These are phyloP conservation scores for Rhizopus stolonifer DNA, from an alignment of 371 early-diverging fungal species.

Conservation along the genomic window DNA sequence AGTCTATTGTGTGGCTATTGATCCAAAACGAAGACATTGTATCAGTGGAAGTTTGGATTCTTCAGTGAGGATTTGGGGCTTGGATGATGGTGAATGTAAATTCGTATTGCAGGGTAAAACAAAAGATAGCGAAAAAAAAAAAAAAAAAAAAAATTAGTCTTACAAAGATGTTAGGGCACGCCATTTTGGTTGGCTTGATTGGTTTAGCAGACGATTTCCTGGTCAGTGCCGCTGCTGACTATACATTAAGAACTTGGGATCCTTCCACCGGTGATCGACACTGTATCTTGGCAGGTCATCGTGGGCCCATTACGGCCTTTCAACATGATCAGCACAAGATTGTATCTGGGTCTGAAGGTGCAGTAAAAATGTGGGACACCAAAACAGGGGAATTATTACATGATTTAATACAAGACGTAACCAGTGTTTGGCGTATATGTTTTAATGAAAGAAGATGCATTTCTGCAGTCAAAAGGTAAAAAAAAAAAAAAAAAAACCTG, in stretches of 20 bases:
- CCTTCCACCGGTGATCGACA: constrained; percentile 69
- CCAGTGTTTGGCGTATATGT: constrained; percentile 88
- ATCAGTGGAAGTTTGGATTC: constrained; percentile 97
- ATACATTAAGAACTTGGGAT: constrained; percentile 93
- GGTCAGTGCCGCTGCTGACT: constrained; percentile 95
- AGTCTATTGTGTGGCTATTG: constrained; percentile 91
- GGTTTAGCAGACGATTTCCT: constrained; percentile 80
- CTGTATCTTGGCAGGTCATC: constrained; percentile 65
- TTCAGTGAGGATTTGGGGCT: constrained; percentile 94
- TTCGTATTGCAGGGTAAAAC: constrained; percentile 46
- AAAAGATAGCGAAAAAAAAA: background rate
- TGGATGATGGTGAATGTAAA: constrained; percentile 79
- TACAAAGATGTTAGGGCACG: constrained; percentile 80
- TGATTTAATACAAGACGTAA: constrained; percentile 67
- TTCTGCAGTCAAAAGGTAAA: constrained; percentile 75
- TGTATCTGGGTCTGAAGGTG: constrained; percentile 91
- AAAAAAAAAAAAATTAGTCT: no score
- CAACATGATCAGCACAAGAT: constrained; percentile 87
- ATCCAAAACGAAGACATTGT: constrained; percentile 78
- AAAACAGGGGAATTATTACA: constrained; percentile 72
- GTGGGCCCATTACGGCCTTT: constrained; percentile 92
- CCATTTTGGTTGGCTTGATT: constrained; percentile 90
- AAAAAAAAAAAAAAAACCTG: constrained; percentile 21
- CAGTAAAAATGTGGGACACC: constrained; percentile 94
- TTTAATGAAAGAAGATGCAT: constrained; percentile 85